These are phyloP conservation scores for Echria macrotheca DNA, from an alignment of 495 filamentous ascomycete species.

Conservation along the genomic window DNA sequence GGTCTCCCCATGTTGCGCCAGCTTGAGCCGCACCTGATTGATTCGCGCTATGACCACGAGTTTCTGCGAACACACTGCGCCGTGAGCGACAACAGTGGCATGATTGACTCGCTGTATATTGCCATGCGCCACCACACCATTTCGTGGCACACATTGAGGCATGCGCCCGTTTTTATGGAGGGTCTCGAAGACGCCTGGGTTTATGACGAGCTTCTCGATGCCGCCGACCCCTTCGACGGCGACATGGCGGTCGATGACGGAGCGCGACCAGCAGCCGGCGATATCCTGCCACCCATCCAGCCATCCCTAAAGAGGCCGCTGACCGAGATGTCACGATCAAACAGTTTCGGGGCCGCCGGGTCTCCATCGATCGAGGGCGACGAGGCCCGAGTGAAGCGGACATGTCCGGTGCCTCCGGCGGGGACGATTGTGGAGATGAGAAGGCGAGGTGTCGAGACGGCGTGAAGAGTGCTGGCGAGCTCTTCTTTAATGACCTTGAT, in stretches of 20 bases:
- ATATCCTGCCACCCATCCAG: conserved; percentile 36
- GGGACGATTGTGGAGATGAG: conserved; percentile 20
- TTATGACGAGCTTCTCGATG: conserved; percentile 45
- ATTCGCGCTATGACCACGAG: conserved; percentile 37
- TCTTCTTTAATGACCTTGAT: conserved; percentile 6
- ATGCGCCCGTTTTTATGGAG: conserved; percentile 40
- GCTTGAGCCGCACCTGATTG: conserved; percentile 36
- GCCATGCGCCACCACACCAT: conserved; percentile 46
- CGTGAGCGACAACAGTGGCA: conserved; percentile 44
- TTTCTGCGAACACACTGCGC: conserved; percentile 46
- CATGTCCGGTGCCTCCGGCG: conserved; percentile 13
- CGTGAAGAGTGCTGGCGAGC: conserved; percentile 8
- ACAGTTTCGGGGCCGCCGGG: conserved; percentile 34
- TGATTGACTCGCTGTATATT: conserved; percentile 51
- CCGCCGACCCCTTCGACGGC: conserved; percentile 31
- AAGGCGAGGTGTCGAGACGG: conserved; percentile 21
- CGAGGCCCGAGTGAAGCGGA: conserved; percentile 15
- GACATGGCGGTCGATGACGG: conserved; percentile 30
- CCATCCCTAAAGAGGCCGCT: conserved; percentile 42
- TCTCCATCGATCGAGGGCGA: conserved; percentile 8
- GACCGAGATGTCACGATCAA: conserved; percentile 43
- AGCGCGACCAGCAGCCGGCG: conserved; percentile 42
- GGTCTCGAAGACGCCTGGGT: conserved; percentile 48
- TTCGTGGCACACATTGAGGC: conserved; percentile 40
- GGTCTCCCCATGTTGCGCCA: conserved; percentile 52